Evolutionary conservation across 306 rosid species (phyloP), one percentile per base, ranked within the genome.

Genomic region (Dalbergia cultrata): DNA sequence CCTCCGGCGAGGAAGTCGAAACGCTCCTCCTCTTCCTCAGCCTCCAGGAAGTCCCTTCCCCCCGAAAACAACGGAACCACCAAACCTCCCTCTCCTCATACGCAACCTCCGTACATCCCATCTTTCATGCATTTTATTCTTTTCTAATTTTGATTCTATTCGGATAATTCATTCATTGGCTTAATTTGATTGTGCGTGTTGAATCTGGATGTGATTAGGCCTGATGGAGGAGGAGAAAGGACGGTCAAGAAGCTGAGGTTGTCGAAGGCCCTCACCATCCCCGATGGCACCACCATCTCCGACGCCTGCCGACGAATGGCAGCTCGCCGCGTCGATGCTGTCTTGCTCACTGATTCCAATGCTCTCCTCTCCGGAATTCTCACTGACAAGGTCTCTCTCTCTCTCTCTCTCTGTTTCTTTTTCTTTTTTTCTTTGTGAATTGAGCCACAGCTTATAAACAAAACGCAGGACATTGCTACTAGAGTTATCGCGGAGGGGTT

Each of bases 231-330:
- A 1, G 97, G 90, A 53, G 98, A 95, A 77, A 93, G 98, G 88
- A 95, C 98, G 33, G 99, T 95, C 68, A 95, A 87, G 90, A 95
- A 91, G 88, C 96, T 95, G 18, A 83, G 94, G 64, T 80, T 95
- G 67, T 93, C 94, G 1, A 95, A 92, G 82, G 98, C 99, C 0
- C 94, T 93, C 9, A 95, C 99, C 0, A 93, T 95, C 47, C 96
- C 99, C 0, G 99, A 95, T 37, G 96, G 89, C 26, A 93, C 97
- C 8, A 93, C 94, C 4, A 94, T 95, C 8, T 90, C 91, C 3
- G 98, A 95, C 16, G 98, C 99, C 6, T 95, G 99, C 34, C 83
- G 97, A 44, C 72, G 99, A 60, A 95, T 95, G 99, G 96, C 99
- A 4, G 90, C 97, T 69, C 98, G 99, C 44, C 98, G 99, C 1